A percentile compares a stretch with the other conserved stretches of the same genome.
phyloP scores from a whole-genome alignment of 108 stramenopile genomes.

The Pseudonitzschia pungens region DNA sequence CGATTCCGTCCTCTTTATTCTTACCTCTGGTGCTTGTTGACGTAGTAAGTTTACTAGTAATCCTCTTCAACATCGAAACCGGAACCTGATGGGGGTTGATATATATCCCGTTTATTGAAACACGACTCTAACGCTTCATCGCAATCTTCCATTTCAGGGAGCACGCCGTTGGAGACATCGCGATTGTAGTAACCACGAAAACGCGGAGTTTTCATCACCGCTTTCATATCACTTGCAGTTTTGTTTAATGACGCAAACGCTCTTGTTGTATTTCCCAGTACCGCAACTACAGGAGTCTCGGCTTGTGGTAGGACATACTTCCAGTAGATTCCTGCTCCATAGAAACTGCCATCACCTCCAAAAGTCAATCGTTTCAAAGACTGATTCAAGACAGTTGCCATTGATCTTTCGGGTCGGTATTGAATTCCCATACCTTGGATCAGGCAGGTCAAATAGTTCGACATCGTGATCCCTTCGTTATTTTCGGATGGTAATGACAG shows the following conservation, averaged over 20 bases:
- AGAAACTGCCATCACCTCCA: conserved; percentile 15
- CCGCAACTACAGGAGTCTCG: conserved; percentile 40
- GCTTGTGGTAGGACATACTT: conserved; percentile 14
- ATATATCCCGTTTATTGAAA: conserved; percentile 62
- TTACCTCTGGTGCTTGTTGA: too few species aligned
- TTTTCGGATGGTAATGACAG: conserved; percentile 2
- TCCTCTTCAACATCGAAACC: background rate
- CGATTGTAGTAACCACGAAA: conserved; percentile 60
- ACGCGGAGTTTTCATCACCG: conserved; percentile 42
- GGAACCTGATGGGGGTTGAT: conserved; percentile 58
- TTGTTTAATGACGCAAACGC: conserved; percentile 43
- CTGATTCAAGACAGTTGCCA: conserved; percentile 53
- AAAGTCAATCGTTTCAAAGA: conserved; percentile 49
- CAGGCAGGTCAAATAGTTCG: conserved; percentile 40
- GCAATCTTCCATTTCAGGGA: conserved; percentile 79
- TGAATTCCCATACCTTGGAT: conserved; percentile 75
- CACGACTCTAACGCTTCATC: conserved; percentile 67
- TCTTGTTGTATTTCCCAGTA: conserved; percentile 73
- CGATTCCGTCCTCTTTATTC: background rate
- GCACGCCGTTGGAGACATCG: conserved; percentile 61
- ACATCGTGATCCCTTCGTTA: conserved; percentile 10
- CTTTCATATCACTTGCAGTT: conserved; percentile 48
- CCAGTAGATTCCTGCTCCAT: conserved; percentile 73
- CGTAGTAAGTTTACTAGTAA: background rate
- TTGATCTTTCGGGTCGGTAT: conserved; percentile 67